Percentiles rank a stretch among this genome's conserved stretches.
Evolutionary conservation across 768 basidiomycete genomes (phyloP).

Genomic region (Mycena rebaudengoi): DNA sequence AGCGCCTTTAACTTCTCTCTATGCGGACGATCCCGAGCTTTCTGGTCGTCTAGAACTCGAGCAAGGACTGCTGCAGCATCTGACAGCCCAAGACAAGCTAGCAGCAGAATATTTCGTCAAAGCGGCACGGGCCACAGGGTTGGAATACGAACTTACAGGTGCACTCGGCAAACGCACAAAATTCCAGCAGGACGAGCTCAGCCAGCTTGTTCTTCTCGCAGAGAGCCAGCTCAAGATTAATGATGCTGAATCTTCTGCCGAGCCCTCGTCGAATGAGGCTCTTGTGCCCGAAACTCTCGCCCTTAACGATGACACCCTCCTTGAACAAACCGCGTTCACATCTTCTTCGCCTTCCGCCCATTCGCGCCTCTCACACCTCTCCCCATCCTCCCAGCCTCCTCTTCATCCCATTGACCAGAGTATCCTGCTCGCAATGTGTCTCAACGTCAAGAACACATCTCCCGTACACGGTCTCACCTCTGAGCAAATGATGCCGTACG

Average conservation of each 20-base stretch:
- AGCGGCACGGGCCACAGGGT: constrained; percentile 78
- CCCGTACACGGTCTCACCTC: constrained; percentile 90
- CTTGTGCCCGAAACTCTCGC: constrained; percentile 79
- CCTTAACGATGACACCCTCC: constrained; percentile 94
- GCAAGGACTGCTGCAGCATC: constrained; percentile 80
- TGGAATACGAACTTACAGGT: constrained; percentile 93
- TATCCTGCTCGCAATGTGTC: constrained; percentile 89
- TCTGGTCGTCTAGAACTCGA: constrained; percentile 76
- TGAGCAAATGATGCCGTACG: constrained; percentile 94
- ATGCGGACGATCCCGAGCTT: constrained; percentile 68
- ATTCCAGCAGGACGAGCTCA: constrained; percentile 85
- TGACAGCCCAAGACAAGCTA: constrained; percentile 75
- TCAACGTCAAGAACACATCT: constrained; percentile 89
- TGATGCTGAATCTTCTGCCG: constrained; percentile 7
- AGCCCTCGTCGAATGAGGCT: constrained; percentile 3
- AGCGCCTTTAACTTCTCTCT: constrained; percentile 47
- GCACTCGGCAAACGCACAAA: constrained; percentile 94
- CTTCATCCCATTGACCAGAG: constrained; percentile 95
- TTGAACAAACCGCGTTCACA: constrained; percentile 94
- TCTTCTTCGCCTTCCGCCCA: constrained; percentile 60
- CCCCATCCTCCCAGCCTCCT: constrained; percentile 85
- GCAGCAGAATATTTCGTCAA: constrained; percentile 82
- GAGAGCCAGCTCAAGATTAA: constrained; percentile 64
- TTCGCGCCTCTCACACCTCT: constrained; percentile 70
- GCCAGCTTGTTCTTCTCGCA: constrained; percentile 94